Percentiles rank a stretch among this genome's conserved stretches.
Evolutionary conservation across 371 early-diverging fungal genomes (phyloP).

Genomic region (Mortierella sp.): DNA sequence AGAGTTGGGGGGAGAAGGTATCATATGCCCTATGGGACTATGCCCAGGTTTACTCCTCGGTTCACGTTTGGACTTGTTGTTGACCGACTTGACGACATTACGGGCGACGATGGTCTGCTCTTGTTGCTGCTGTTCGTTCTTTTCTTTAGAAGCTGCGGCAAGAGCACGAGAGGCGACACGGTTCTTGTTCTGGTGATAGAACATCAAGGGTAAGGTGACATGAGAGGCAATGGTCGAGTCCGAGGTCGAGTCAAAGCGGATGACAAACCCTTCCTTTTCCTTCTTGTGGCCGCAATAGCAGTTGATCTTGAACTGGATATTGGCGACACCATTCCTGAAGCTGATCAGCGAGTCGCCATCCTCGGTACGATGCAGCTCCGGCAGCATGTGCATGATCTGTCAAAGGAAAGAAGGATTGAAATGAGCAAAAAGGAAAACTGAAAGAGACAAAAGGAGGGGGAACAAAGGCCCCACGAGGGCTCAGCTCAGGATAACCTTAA

Average conservation of each 20-base stretch:
- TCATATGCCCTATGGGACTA: conserved; percentile 34
- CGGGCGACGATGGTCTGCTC: conserved; percentile 12
- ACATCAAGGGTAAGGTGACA: conserved; percentile 50
- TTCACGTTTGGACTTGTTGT: conserved; percentile 34
- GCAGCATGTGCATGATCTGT: conserved; percentile 51
- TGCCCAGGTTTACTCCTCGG: conserved; percentile 26
- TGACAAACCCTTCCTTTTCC: conserved; percentile 53
- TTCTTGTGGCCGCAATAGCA: conserved; percentile 53
- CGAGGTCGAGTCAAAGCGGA: conserved; percentile 48
- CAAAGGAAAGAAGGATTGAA: neutral
- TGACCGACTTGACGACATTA: conserved; percentile 39
- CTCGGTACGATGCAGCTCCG: conserved; percentile 48
- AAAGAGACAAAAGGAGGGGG: too few relatives aligned
- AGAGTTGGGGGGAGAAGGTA: conserved; percentile 48
- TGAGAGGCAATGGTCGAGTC: conserved; percentile 45
- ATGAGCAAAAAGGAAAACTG: too few relatives aligned
- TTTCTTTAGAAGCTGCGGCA: conserved; percentile 27
- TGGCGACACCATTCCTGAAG: conserved; percentile 47
- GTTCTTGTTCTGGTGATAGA: conserved; percentile 54
- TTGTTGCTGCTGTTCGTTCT: conserved; percentile 24
- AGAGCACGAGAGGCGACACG: conserved; percentile 44
- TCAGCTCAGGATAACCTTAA: too few relatives aligned
- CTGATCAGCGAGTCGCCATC: conserved; percentile 46
- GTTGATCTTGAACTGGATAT: conserved; percentile 54
- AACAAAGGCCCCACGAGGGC: too few relatives aligned